These are phyloP conservation scores for Metarhizium album DNA, from an alignment of 2,329 filamentous ascomycete species.

Conservation along the genomic window DNA sequence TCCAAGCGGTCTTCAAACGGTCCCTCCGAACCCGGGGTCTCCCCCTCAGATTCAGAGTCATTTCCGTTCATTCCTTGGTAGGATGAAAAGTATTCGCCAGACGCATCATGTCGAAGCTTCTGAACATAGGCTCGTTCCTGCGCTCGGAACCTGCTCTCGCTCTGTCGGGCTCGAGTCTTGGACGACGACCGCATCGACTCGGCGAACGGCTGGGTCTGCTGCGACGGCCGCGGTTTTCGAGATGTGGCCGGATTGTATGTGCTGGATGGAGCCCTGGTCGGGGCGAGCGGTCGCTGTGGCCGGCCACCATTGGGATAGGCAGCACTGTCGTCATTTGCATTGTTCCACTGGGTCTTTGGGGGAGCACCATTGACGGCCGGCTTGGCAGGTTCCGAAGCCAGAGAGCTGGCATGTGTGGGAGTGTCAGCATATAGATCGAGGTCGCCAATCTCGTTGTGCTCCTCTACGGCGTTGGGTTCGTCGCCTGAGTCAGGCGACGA, in stretches of 20 bases:
- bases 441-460: slow-evolving; percentile 36
- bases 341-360: slow-evolving; percentile 28
- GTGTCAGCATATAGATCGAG: slow-evolving; percentile 33
- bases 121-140: slow-evolving; percentile 93
- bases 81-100: slow-evolving; percentile 58
- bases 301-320: slow-evolving; percentile 27
- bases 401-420: slow-evolving; percentile 27
- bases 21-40: slow-evolving; percentile 76
- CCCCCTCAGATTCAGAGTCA: slow-evolving; percentile 82
- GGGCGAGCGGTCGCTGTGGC: slow-evolving; percentile 56
- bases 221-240: slow-evolving; percentile 33
- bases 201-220: slow-evolving; percentile 24
- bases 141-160: slow-evolving; percentile 35
- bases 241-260: slow-evolving; percentile 65
- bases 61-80: slow-evolving; percentile 51
- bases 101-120: slow-evolving; percentile 66
- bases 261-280: slow-evolving; percentile 63
- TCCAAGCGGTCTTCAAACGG: slow-evolving; percentile 82
- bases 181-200: slow-evolving; percentile 39
- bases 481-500: slow-evolving; percentile 18
- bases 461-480: slow-evolving; percentile 36
- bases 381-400: slow-evolving; percentile 30
- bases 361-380: slow-evolving; percentile 30
- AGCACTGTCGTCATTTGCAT: slow-evolving; percentile 17
- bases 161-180: slow-evolving; percentile 38